These are phyloP conservation scores for Salvia miltiorrhiza DNA, from an alignment of 257 asterid genomes.

Conservation along the genomic window DNA sequence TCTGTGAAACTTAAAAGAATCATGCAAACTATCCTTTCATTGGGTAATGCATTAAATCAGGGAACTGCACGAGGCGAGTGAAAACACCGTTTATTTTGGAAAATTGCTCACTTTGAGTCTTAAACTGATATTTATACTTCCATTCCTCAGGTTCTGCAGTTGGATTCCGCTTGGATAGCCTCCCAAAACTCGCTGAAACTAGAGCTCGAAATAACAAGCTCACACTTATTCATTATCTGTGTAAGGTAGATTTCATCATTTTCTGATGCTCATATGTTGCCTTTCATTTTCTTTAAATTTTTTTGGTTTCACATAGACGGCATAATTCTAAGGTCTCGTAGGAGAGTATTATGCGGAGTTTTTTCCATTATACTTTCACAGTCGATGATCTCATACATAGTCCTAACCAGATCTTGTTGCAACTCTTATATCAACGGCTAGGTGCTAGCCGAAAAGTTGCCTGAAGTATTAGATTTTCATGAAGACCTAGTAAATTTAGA, in stretches of 20 bases:
- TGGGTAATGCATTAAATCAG: conserved; percentile 87
- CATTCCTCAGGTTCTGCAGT: conserved; percentile 71
- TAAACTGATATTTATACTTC: background rate
- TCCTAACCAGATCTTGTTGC: background rate
- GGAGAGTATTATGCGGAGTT: too few relatives aligned
- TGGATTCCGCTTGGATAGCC: conserved; percentile 91
- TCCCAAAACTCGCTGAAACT: conserved; percentile 81
- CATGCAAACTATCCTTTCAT: conserved; percentile 74
- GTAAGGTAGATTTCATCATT: conserved; percentile 57
- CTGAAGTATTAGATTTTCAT: conserved; percentile 69
- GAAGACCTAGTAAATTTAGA: conserved; percentile 66
- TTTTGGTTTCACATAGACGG: background rate
- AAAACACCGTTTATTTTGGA: background rate
- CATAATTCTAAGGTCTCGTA: background rate
- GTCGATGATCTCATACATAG: background rate
- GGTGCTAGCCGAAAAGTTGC: conserved; percentile 77
- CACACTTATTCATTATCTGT: conserved; percentile 87
- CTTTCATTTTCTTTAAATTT: background rate
- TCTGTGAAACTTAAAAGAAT: conserved; percentile 78
- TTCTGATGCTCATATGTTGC: background rate
- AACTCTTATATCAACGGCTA: conserved; percentile 17
- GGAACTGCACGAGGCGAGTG: conserved; percentile 88
- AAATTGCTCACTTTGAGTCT: too few relatives aligned
- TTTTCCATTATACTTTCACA: too few relatives aligned
- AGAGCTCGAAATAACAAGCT: conserved; percentile 76